Evolutionary conservation across 2,329 filamentous ascomycete genomes (phyloP), one percentile per base, ranked within the genome.

Genomic region (Chaetomium strumarium): DNA sequence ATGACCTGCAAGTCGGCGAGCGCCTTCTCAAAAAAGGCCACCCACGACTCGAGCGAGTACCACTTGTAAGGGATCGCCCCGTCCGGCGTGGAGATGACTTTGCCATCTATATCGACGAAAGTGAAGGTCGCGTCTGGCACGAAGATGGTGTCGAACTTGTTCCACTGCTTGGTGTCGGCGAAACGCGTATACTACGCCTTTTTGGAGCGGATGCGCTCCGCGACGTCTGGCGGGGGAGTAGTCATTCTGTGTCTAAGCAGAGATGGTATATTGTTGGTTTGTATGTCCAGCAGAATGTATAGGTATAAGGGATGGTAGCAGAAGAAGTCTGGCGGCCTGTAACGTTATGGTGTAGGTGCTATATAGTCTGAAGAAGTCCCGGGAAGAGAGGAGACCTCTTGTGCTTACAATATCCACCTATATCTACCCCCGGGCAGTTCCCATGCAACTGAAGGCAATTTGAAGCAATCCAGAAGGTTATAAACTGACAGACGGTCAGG

Each of bases 201-300:
- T 13, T 49, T 49, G 46, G 11, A 38, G 37, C 46, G 46, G 46
- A 49, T 49, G 38, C 17, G 46, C 46, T 49, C 46, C 1, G 39
- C 38, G 5, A 49, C 38, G 5, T 49, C 46, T 3, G 38, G 29
- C 11, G 46, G 46, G 17, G 46, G 46, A 11, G 13, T 3, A 3
- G 38, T 16, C 46, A 49, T 49, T 10, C 5, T 49, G 31, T 33
- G 31, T n/a, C n/a, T n/a, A n/a, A n/a, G n/a, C n/a, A n/a, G n/a
- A n/a, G n/a, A n/a, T n/a, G n/a, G n/a, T n/a, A n/a, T n/a, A n/a
- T n/a, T n/a, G n/a, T n/a, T n/a, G n/a, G n/a, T n/a, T n/a, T n/a
- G n/a, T n/a, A n/a, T n/a, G n/a, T n/a, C n/a, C n/a, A n/a, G n/a
- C n/a, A n/a, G n/a, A n/a, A n/a, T n/a, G n/a, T n/a, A n/a, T n/a